Base-by-base conservation (phyloP, 1,284 basidiomycete species). In the Irpex rosettiformis region DNA sequence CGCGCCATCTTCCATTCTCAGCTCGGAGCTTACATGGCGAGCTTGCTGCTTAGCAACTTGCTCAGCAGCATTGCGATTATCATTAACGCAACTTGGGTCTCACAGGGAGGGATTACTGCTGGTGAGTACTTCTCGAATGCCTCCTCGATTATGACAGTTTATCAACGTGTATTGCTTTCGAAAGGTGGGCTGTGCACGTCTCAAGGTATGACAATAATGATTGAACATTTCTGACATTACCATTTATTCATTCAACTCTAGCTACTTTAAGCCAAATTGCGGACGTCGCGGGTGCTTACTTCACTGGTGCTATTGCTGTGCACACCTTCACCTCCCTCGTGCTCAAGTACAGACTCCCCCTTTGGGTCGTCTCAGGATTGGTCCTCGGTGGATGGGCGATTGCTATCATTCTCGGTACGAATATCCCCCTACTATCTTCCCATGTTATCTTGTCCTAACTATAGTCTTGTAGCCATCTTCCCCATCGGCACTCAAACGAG, bases 281-380 rank as follows among this genome's bases (percentile, higher is more conserved):
- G 24, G 81, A 84, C 64, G 80, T 83, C 67, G 76, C 80, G 2
- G 78, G 76, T 24, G 84, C 82, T 8, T 89, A 82, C 72, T 91
- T 89, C 68, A 85, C 82, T 0, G 75, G 81, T 5, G 75, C 79
- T 8, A 85, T 89, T 60, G 84, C 82, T 2, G 65, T 88, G n/a
- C 88, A 91, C 68, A 82, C 85, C 0, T 86, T 89, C 73, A 80
- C 77, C 63, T 82, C 85, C 18, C 74, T 90, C 45, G 83, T 86
- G 7, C 73, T 89, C 55, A 77, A 76, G 56, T 76, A 75, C 60
- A 52, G 78, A 29, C 81, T 83, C 62, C 79, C 82, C 6, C 64
- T 70, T 8, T 76, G 82, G 71, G 69, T 82, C 22, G 81, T 78
- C 61, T 67, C 70, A 2, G 67, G 70, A 4, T 71, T 74, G 13